Evolutionary conservation across 139 green algal species (phyloP), one percentile per base, ranked within the genome.

Genomic region (Coelastrella sp.): DNA sequence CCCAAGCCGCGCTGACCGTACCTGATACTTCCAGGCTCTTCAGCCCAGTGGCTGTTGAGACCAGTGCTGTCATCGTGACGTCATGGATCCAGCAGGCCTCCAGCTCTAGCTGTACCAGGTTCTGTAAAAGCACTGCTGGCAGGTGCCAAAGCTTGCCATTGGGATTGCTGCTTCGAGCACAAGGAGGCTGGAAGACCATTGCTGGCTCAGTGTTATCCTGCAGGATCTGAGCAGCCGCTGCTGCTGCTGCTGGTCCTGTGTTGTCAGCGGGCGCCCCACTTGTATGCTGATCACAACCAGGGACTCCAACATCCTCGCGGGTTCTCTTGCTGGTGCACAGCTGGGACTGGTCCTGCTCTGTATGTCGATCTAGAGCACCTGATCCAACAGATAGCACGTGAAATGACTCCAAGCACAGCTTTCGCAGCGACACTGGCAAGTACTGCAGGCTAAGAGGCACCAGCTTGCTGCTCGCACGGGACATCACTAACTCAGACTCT

Each of bases 351-450:
- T 80, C 7, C 22, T 80, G 74, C n/a, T 80, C 32, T 32, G 54
- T 7, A 5, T 66, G 77, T 23, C 11, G 77, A 5, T 16, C 8
- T 60, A 16, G 54, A 54, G 54, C 16, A 22, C 64, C 7, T 47
- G 1, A 47, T 7, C 47, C 77, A 66, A 83, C 54, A 5, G 77
- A 54, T 68, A 83, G 14, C 14, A 83, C 5, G 23, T 83, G 77
- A 32, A 22, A 83, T 4, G 54, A 83, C 56, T 83, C 77, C 77
- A 83, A 66, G 54, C 77, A 66, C 47, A 83, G 47, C 77, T 66
- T 65, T 5, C 54, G 5, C 77, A 83, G 14, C 16, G 54, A 14
- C 11, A 66, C 14, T 5, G 77, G 77, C 77, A 83, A 16, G 17
- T 83, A 83, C 5, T 83, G 47, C 32, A 83, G 77, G 8, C 22